Evolutionary conservation across 2,329 filamentous ascomycete genomes (phyloP), one percentile per base, ranked within the genome.

Genomic region (Fusarium armeniacum): DNA sequence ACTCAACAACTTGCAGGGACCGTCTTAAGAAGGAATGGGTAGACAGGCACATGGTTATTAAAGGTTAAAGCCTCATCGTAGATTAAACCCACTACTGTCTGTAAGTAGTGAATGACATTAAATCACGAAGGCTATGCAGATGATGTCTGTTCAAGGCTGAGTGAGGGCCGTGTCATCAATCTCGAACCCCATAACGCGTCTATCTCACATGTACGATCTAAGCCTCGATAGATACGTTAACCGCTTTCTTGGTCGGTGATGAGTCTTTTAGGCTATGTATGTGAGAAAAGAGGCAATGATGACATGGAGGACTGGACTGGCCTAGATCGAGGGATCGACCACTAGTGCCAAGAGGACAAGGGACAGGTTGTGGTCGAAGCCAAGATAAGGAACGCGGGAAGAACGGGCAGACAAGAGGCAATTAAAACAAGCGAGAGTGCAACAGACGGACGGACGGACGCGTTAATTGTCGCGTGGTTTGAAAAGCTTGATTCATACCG

Each of bases 281-380:
- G 41, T 49, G 16, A 26, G 28, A 43, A 43, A 41, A 32, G 32
- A 52, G 36, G 33, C 36, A 44, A 49, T 45, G 54, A 60, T 66
- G 47, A 50, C 47, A 51, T 63, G 49, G 36, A 70, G 28, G 30
- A 28, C 41, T 56, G 35, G 62, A 35, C 51, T 64, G 51, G 67
- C 20, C 63, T 51, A 58, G 56, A 62, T 49, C 58, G 45, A 68
- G 59, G 66, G 70, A 74, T 74, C 68, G 57, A 58, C 72, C 59
- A 65, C 62, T 74, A 74, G 62, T 59, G 67, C 58, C 51, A 63
- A 67, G 60, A 11, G 61, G 41, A 47, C 58, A 64, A 59, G 64
- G 65, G 64, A 52, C 54, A 61, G 18, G 45, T 51, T 51, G 58
- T 51, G 64, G 64, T 69, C 62, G 61, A 71, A 69, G 58, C 71